These are phyloP conservation scores for Megacollybia platyphylla DNA, from an alignment of 1,284 basidiomycete genomes.

Conservation along the genomic window DNA sequence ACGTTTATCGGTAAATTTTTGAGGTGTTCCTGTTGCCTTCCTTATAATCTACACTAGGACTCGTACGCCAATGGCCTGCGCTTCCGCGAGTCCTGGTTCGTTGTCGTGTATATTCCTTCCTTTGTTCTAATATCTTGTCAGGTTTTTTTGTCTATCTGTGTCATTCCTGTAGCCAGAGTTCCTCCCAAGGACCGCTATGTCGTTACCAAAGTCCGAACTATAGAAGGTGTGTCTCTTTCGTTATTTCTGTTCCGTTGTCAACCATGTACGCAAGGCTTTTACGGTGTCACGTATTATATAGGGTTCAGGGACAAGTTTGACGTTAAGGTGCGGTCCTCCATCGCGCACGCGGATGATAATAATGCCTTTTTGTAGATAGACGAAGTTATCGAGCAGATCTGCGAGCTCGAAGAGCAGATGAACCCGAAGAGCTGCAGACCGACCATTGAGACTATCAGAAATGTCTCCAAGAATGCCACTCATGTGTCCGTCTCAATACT, in stretches of 20 bases:
- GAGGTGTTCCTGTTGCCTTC: neutral
- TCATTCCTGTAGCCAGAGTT: conserved; percentile 35
- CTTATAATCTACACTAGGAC: conserved; percentile 16
- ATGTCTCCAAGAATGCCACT: conserved; percentile 29
- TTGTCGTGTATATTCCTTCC: conserved; percentile 2
- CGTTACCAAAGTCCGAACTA: conserved; percentile 37
- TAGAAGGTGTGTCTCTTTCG: conserved; percentile 24
- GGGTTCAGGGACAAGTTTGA: conserved; percentile 51
- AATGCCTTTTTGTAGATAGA: conserved; percentile 15
- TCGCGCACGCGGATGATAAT: neutral
- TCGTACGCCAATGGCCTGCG: conserved; percentile 45
- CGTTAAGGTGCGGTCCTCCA: conserved; percentile 17
- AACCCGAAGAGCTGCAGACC: conserved; percentile 19
- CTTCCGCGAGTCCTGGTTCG: conserved; percentile 42
- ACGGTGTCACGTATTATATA: conserved; percentile 43
- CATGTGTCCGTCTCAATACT: conserved; percentile 33
- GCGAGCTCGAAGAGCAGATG: conserved; percentile 26
- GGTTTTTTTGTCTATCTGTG: conserved; percentile 48
- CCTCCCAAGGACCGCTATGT: conserved; percentile 33
- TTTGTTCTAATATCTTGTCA: conserved; percentile 9
- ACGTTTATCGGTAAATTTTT: conserved; percentile 32
- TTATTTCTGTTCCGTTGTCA: neutral
- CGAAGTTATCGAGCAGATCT: conserved; percentile 39
- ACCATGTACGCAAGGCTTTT: conserved; percentile 31
- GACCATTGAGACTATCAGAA: conserved; percentile 26